Percentiles rank a stretch among this genome's conserved stretches.
These are phyloP conservation scores for Lumnitzera littorea DNA, from an alignment of 345 rosid species.

Conservation along the genomic window DNA sequence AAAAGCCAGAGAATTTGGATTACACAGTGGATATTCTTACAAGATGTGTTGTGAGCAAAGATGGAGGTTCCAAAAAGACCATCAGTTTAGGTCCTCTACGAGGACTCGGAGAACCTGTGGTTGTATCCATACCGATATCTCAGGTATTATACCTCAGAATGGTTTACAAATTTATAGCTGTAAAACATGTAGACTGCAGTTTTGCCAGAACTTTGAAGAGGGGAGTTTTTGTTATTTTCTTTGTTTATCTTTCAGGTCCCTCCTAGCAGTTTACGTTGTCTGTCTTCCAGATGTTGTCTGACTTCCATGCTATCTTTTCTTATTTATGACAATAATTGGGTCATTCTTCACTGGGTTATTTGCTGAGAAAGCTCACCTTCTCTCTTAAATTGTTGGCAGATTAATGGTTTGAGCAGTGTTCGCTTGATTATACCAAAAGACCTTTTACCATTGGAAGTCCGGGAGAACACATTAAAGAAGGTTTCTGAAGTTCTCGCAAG, in stretches of 20 bases:
- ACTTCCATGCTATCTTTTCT: neutral
- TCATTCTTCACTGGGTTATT: neutral
- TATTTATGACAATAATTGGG: neutral
- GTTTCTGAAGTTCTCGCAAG: constrained; percentile 75
- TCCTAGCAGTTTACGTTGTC: neutral
- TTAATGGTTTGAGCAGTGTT: constrained; percentile 67
- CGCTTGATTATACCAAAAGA: constrained; percentile 70
- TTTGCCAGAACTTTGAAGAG: neutral
- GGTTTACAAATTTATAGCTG: too few species aligned
- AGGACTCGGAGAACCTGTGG: constrained; percentile 73
- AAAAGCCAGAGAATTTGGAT: constrained; percentile 68
- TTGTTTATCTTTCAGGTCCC: constrained; percentile 2
- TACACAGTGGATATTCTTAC: constrained; percentile 76
- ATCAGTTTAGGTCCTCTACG: constrained; percentile 53
- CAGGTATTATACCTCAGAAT: constrained; percentile 33
- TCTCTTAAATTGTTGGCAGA: constrained; percentile 39
- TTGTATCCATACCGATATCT: constrained; percentile 68
- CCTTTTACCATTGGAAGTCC: constrained; percentile 75
- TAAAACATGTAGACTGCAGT: neutral
- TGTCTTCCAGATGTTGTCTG: neutral
- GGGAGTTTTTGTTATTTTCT: neutral
- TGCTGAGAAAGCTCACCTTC: neutral
- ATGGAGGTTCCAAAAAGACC: constrained; percentile 53
- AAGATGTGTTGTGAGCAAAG: constrained; percentile 69
- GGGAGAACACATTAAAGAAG: constrained; percentile 83